These are phyloP conservation scores for Penicillium digitatum DNA, from an alignment of 2,329 filamentous ascomycete species.

Conservation along the genomic window DNA sequence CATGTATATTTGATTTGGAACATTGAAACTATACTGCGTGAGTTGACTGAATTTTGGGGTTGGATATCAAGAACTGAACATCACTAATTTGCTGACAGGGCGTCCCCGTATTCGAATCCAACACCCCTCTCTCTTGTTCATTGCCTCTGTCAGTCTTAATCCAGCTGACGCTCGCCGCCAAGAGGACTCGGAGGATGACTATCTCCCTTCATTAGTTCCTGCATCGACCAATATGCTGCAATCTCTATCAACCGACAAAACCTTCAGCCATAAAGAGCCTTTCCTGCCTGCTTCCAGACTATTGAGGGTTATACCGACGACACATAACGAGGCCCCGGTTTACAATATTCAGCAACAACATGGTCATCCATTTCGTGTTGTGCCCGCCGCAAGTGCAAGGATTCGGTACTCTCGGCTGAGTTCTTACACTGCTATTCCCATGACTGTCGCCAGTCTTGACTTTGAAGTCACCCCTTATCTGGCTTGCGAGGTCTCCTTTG, in stretches of 20 bases:
- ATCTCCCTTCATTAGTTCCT: conserved; percentile 53
- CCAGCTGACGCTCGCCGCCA: conserved; percentile 40
- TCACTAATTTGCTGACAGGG: conserved; percentile 20
- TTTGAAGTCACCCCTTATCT: conserved; percentile 54
- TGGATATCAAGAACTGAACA: not conserved
- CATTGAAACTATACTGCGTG: conserved; percentile 42
- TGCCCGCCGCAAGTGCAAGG: conserved; percentile 54
- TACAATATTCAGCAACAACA: conserved; percentile 54
- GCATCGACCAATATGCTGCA: conserved; percentile 57
- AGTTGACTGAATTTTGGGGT: conserved; percentile 9
- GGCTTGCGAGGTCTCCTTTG: conserved; percentile 48
- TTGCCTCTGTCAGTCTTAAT: conserved; percentile 46
- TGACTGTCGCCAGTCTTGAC: conserved; percentile 52
- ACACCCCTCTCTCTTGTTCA: conserved; percentile 55
- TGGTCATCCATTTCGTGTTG: conserved; percentile 51
- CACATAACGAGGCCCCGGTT: conserved; percentile 47
- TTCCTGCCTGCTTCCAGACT: conserved; percentile 57
- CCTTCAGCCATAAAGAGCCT: conserved; percentile 46
- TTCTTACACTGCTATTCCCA: conserved; percentile 42
- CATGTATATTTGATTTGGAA: conserved; percentile 47
- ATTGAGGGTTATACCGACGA: conserved; percentile 53
- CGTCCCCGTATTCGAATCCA: conserved; percentile 51
- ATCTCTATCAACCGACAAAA: conserved; percentile 50
- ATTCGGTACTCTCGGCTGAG: conserved; percentile 53
- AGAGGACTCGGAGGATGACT: conserved; percentile 45